Base-by-base conservation (phyloP, 345 rosid genomes). In the Dimocarpus longan region DNA sequence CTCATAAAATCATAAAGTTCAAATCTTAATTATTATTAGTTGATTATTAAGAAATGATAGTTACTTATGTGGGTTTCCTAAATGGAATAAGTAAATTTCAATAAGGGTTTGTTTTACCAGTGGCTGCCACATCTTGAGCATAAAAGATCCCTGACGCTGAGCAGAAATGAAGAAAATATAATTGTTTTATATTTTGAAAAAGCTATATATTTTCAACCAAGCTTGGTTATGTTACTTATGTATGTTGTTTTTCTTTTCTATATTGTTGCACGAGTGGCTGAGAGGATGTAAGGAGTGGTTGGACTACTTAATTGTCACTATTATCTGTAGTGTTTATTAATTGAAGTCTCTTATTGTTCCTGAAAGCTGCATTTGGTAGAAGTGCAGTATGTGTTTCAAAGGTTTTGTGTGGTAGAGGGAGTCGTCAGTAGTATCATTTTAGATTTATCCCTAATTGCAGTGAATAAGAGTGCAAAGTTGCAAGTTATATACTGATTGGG, bases 401-500 rank as follows among this genome's bases (percentile, higher is more conserved):
- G 52, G 48, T 43, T 19, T n/a, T n/a, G 8, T n/a, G 8, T 40
- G 13, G 7, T 15, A 11, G 3, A 44, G 71, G n/a, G 52, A n/a
- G 22, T 15, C n/a, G 9, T 65, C 16, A n/a, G 19, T 3, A 6
- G 21, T 67, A 8, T 26, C 70, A 40, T 65, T 37, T 67, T 39
- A 4, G 42, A 39, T 67, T 67, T 40, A 39, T 39, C 5, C 22
- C 10, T 19, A 15, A 65, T 8, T 28, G 7, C 15, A 32, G 24
- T 21, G 11, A 24, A 24, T 24, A 1, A 65, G 42, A 15, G 62
- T 18, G 52, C 62, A 56, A 39, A 37, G 48, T 16, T 37, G 48
- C 48, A 19, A 67, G 48, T 67, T 67, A 67, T 37, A 40, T 39
- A 67, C 19, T 67, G 70, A 67, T 67, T 16, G n/a, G 16, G n/a